A percentile compares a stretch with the other conserved stretches of the same genome.
These are phyloP conservation scores for Cucumis variabilis DNA, from an alignment of 331 rosid species.

Conservation along the genomic window DNA sequence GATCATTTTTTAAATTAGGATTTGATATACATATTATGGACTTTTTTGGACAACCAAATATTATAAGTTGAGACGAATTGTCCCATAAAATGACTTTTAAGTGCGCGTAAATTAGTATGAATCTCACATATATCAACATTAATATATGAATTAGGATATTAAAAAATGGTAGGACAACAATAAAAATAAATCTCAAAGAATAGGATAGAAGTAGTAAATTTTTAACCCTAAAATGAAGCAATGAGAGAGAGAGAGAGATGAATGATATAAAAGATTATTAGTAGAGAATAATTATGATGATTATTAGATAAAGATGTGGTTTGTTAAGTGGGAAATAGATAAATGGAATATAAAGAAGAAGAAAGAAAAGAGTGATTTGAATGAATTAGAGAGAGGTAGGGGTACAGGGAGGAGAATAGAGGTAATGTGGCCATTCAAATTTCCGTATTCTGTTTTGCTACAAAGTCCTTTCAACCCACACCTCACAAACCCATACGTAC, in stretches of 20 bases:
- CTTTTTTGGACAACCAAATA: too few species aligned
- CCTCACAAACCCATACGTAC: not conserved
- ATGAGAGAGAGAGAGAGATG: not conserved
- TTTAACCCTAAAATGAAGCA: too few species aligned
- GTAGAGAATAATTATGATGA: not conserved
- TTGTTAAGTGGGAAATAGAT: not conserved
- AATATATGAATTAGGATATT: too few species aligned
- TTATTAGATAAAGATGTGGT: not conserved
- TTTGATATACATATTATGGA: too few species aligned
- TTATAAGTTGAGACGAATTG: too few species aligned
- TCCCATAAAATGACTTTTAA: too few species aligned
- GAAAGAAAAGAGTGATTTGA: not conserved
- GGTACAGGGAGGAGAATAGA: not conserved
- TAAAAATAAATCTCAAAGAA: too few species aligned
- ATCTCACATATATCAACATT: too few species aligned
- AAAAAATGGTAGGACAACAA: too few species aligned
- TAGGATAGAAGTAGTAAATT: too few species aligned
- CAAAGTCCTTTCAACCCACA: not conserved
- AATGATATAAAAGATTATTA: not conserved
- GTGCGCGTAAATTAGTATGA: too few species aligned
- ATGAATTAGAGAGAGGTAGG: not conserved
- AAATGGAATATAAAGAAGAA: not conserved
- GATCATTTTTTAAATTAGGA: too few species aligned
- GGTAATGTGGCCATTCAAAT: conserved; percentile 12
- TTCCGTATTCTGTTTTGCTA: not conserved